Percentiles rank a stretch among this genome's conserved stretches.
Evolutionary conservation across 2,329 filamentous ascomycete genomes (phyloP).

Genomic region (Paraphaeosphaeria minitans): DNA sequence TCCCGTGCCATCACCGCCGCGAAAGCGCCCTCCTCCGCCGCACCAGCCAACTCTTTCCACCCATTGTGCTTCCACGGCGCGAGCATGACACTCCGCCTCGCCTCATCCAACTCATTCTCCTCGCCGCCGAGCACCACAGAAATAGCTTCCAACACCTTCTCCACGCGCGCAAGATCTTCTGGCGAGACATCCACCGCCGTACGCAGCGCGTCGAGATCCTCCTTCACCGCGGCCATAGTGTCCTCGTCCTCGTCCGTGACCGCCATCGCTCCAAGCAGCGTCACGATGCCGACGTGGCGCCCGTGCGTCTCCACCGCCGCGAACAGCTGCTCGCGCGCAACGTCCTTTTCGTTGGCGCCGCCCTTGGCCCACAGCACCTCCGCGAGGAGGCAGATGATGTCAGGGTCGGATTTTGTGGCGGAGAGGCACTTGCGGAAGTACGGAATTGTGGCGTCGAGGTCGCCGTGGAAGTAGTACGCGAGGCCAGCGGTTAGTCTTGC

Average conservation of each 20-base stretch:
- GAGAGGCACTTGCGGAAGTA: conserved; percentile 81
- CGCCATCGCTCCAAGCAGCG: conserved; percentile 83
- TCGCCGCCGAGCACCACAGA: conserved; percentile 60
- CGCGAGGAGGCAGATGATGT: conserved; percentile 84
- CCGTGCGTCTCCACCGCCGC: conserved; percentile 75
- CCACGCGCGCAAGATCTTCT: conserved; percentile 70
- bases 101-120: conserved; percentile 64
- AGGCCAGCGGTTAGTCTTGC: conserved; percentile 85
- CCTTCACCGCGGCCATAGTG: conserved; percentile 77
- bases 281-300: conserved; percentile 77
- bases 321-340: conserved; percentile 80
- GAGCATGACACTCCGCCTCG: conserved; percentile 79
- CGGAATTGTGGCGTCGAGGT: conserved; percentile 71
- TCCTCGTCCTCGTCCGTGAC: conserved; percentile 80
- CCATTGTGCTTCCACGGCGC: conserved; percentile 78
- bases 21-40: conserved; percentile 53
- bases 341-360: conserved; percentile 71
- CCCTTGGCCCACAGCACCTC: conserved; percentile 94
- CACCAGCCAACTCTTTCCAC: conserved; percentile 75
- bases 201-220: conserved; percentile 75
- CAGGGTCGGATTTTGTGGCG: conserved; percentile 76
- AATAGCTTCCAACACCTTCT: conserved; percentile 76
- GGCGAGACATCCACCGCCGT: conserved; percentile 66
- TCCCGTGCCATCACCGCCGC: conserved; percentile 78
- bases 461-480: conserved; percentile 73